Conservation (phyloP, 2,329 filamentous ascomycete genomes). For the Trichoderma harzianum region DNA sequence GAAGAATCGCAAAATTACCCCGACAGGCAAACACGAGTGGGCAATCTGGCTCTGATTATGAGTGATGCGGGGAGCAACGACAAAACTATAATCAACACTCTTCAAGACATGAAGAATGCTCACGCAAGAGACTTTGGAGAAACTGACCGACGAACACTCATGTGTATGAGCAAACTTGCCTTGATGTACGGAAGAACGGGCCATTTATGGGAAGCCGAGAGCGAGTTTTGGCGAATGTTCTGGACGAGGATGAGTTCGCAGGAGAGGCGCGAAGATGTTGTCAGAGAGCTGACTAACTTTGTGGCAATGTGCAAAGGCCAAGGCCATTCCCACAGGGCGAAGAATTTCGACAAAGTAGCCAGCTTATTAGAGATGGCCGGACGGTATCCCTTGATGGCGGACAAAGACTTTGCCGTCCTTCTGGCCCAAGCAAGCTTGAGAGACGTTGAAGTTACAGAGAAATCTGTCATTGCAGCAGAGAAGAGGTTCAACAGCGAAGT, state of each 20-base stretch:
- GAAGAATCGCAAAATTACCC: not conserved
- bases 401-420: not conserved
- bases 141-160: not conserved
- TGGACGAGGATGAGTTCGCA: not conserved
- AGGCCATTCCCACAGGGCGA: not conserved
- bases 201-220: not conserved
- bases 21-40: not conserved
- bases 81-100: not conserved
- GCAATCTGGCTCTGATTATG: not conserved
- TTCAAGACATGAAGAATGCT: not conserved
- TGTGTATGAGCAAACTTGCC: not conserved
- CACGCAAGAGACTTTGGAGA: not conserved
- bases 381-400: not conserved
- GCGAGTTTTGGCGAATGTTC: not conserved
- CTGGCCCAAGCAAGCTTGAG: not conserved
- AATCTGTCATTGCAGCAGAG: not conserved
- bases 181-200: not conserved
- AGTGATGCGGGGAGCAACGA: not conserved
- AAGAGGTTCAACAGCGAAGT: not conserved
- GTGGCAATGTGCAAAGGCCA: not conserved
- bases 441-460: not conserved
- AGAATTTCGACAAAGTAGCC: not conserved
- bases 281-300: not conserved
- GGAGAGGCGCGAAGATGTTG: not conserved
- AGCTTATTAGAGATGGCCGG: not conserved